Evolutionary conservation across 2,329 filamentous ascomycete genomes (phyloP), one percentile per base, ranked within the genome.

Genomic region (Thielaviopsis populi): DNA sequence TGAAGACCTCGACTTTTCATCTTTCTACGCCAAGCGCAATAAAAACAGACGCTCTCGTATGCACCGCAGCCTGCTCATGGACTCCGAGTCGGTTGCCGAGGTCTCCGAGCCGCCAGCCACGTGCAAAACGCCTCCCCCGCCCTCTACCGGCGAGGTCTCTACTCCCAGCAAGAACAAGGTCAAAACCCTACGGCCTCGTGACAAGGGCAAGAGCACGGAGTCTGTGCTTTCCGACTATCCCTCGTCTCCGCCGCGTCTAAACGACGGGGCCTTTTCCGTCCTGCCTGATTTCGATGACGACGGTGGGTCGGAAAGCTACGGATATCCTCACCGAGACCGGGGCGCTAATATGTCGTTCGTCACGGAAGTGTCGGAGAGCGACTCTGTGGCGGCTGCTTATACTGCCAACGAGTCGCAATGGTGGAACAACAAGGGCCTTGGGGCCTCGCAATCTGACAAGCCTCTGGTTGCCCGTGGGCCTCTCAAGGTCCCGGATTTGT

Each of bases 281-380:
- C 59, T 66, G 33, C 64, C 64, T 17, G 65, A 66, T 11, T 63
- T 59, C 27, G 59, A 66, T n/a, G 61, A 62, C 54, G 65, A 63
- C 17, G 54, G 56, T 46, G 43, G n/a, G 13, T 46, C 61, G 2
- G 42, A 59, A 10, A 59, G 46, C 8, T 42, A 41, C 53, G 43
- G 43, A 37, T 54, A 42, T 43, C 61, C 62, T 8, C 37, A 63
- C 37, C 50, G 48, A 33, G 42, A 59, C 53, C 62, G 30, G 11
- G n/a, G 13, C 7, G 50, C 50, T 24, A 63, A 63, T 10, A 33
- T 53, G n/a, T 63, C 62, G 58, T 66, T 63, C 33, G 27, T 60
- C 3, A 46, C 65, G 1, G 65, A 66, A 27, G 64, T 66, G 17
- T 66, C 65, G 3, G 65, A 66, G 15, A 40, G 50, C 10, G 65